These are phyloP conservation scores for Francoa sonchifolia DNA, from an alignment of 441 rosid species.

Conservation along the genomic window DNA sequence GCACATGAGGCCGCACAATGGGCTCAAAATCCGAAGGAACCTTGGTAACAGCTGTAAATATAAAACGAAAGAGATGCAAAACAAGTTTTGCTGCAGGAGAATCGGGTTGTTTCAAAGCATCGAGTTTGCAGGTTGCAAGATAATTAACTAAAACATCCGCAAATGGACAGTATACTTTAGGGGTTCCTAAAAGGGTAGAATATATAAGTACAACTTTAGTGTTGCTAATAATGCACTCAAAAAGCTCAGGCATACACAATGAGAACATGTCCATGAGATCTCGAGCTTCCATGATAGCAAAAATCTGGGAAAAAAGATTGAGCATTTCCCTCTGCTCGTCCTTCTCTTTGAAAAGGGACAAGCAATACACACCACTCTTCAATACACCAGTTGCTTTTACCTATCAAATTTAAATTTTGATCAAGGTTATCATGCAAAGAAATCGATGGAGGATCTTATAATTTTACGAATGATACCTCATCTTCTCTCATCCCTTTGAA, in stretches of 20 bases:
- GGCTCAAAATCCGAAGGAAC: conserved; percentile 93
- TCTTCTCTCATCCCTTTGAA: conserved; percentile 96
- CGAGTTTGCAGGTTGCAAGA: conserved; percentile 80
- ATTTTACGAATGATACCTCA: conserved; percentile 50
- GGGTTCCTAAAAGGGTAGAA: conserved; percentile 69
- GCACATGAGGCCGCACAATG: conserved; percentile 86
- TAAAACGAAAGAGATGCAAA: conserved; percentile 74
- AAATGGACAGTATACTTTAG: conserved; percentile 75
- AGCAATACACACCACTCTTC: conserved; percentile 90
- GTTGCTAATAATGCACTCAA: conserved; percentile 90
- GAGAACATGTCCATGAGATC: conserved; percentile 99
- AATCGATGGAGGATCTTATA: conserved; percentile 8
- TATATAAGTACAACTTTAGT: conserved; percentile 79
- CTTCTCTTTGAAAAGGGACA: conserved; percentile 94
- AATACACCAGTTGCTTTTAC: conserved; percentile 93
- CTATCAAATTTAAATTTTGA: conserved; percentile 36
- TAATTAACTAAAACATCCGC: conserved; percentile 89
- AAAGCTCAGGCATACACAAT: conserved; percentile 90
- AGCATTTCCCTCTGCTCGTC: conserved; percentile 97
- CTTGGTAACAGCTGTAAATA: conserved; percentile 83
- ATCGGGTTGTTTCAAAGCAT: conserved; percentile 72
- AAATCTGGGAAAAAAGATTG: conserved; percentile 72
- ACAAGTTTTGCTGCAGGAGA: conserved; percentile 75
- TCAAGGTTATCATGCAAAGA: conserved; percentile 14
- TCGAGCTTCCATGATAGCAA: conserved; percentile 92